Evolutionary conservation across 768 basidiomycete species (phyloP).

Genomic region (Pleurotus ostreatus): DNA sequence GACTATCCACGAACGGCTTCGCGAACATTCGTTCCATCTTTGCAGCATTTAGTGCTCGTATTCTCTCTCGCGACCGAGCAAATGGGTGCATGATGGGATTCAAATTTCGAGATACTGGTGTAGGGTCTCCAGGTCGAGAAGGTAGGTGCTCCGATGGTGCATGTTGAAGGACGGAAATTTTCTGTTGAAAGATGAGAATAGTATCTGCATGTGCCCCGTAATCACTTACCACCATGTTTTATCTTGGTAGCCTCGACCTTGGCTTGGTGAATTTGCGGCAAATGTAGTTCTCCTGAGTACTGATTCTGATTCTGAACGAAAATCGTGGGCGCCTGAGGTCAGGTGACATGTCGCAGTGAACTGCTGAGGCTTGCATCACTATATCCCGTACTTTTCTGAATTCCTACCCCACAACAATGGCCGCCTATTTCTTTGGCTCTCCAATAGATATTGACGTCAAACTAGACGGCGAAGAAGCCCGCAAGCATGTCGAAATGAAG

Average conservation of each 20-base stretch:
- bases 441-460: slow-evolving; percentile 91
- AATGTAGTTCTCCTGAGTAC: background rate
- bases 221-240: slow-evolving; percentile 1
- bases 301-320: background rate
- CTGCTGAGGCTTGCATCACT: background rate
- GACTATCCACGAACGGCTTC: slow-evolving; percentile 87
- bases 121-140: slow-evolving; percentile 73
- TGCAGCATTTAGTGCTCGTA: slow-evolving; percentile 87
- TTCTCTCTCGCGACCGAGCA: slow-evolving; percentile 87
- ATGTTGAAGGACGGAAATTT: slow-evolving; percentile 87
- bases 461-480: slow-evolving; percentile 79
- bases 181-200: slow-evolving; percentile 39
- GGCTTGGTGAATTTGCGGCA: too few species aligned
- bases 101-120: slow-evolving; percentile 86
- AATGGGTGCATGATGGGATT: slow-evolving; percentile 97
- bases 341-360: too few species aligned
- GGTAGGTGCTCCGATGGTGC: slow-evolving; percentile 73
- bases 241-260: too few species aligned
- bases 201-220: background rate
- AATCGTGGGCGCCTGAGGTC: background rate
- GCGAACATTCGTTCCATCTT: slow-evolving; percentile 98
- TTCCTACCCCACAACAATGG: slow-evolving; percentile 39
- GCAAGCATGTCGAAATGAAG: slow-evolving; percentile 90
- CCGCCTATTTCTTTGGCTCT: slow-evolving; percentile 88
- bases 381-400: too few species aligned